Evolutionary conservation across 768 basidiomycete species (phyloP), one percentile per base, ranked within the genome.

Genomic region (Phylloporus arenicola): DNA sequence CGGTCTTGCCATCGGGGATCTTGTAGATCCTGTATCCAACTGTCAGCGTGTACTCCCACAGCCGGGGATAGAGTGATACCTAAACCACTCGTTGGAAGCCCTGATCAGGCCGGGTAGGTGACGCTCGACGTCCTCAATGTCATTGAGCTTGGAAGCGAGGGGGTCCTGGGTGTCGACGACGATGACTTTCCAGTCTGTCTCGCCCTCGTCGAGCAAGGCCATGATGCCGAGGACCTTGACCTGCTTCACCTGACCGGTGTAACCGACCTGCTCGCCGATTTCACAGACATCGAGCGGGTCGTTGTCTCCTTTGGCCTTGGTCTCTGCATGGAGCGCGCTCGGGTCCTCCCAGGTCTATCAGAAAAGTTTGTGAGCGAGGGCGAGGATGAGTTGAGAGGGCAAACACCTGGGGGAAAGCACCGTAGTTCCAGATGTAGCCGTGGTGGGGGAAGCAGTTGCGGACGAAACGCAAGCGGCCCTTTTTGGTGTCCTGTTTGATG

Each of bases 391-490:
- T 10, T 27, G 35, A 3, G 39, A 10, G 16, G 41, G 14, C 17
- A 10, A 35, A 43, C 49, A 86, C 92, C 82, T 95, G 92, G 54
- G 95, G 95, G 83, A 99, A 96, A 52, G 94, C 93, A 63, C 95
- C 95, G 66, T 99, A 99, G 80, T 99, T 99, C 96, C 96, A 99
- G 78, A 99, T 93, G 79, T 97, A 94, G 33, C 96, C 95, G 68
- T 98, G 94, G 78, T 99, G 96, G 60, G 96, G 96, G 88, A 99
- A 99, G 74, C 96, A 98, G 81, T 98, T 98, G 74, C 96, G 87
- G 60, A 99, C 96, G 72, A 79, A 98, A 63, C 96, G 89, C 70
- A 98, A 75, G 65, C 88, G 90, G 63, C 92, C 92, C 74, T 91
- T 92, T 77, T 96, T 98, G 71, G 89, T 86, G 70, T 98, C 95